Conservation (phyloP, 2,329 filamentous ascomycete genomes). For the Didymella arachidicola region DNA sequence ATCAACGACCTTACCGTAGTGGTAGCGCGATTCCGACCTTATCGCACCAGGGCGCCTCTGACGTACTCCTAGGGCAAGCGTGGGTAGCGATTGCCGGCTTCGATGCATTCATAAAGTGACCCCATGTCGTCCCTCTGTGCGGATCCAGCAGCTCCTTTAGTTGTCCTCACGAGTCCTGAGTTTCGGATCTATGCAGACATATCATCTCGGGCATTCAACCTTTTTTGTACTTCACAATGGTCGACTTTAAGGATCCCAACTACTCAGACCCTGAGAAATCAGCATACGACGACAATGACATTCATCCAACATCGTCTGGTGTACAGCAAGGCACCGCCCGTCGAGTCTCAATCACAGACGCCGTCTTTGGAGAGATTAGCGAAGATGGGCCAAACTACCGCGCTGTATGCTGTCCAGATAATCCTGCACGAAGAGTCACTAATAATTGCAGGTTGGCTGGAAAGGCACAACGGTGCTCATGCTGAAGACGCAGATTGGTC, state of each 20-base stretch:
- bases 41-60: slow-evolving; percentile 3
- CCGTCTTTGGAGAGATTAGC: slow-evolving; percentile 60
- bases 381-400: slow-evolving; percentile 65
- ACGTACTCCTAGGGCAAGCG: slow-evolving; percentile 5
- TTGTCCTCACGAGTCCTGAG: neutral
- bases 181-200: neutral
- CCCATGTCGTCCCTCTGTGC: neutral
- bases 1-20: slow-evolving; percentile 10
- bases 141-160: neutral
- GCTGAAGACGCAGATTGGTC: slow-evolving; percentile 44
- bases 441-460: slow-evolving; percentile 34
- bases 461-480: slow-evolving; percentile 38
- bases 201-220: neutral
- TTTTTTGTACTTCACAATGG: slow-evolving; percentile 1
- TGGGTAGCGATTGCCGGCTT: slow-evolving; percentile 3
- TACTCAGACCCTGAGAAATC: slow-evolving; percentile 13
- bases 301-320: slow-evolving; percentile 10
- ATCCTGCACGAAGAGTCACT: slow-evolving; percentile 41
- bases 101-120: slow-evolving; percentile 6
- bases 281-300: slow-evolving; percentile 3
- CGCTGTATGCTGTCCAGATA: slow-evolving; percentile 23
- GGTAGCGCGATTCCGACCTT: slow-evolving; percentile 11
- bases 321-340: slow-evolving; percentile 14
- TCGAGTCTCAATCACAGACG: slow-evolving; percentile 26
- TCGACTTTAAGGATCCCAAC: slow-evolving; percentile 13